Evolutionary conservation across 1,284 basidiomycete genomes (phyloP), one percentile per base, ranked within the genome.

Genomic region (Ceratobasidium theobromae): DNA sequence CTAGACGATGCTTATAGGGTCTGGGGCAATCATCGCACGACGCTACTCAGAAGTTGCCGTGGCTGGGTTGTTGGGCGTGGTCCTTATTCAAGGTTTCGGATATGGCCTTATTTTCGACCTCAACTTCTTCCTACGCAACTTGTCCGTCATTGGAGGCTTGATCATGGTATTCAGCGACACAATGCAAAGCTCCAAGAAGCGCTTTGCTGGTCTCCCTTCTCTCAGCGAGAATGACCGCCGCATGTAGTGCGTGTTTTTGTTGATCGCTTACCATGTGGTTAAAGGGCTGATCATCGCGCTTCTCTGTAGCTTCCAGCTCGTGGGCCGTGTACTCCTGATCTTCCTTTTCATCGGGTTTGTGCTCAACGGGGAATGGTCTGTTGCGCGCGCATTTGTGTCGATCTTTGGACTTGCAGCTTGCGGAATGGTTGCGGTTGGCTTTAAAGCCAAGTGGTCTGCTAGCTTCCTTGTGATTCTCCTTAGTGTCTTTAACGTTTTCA

Each of bases 341-440:
- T 98, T 99, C 88, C 86, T 99, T 53, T 99, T 99, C 85, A 82
- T 99, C 72, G 97, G 97, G 1, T 98, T 99, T 81, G 89, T 98
- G 72, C 81, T 99, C 75, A 94, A 96, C 75, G 95, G 95, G 65
- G 80, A 85, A 75, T 98, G 95, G 95, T 89, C 84, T 70, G 79
- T 97, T 70, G 84, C 83, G 23, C 91, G 95, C 69, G 83, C 95
- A 8, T 79, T 96, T 68, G 89, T 97, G 64, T 95, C 93, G 33
- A 80, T 97, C 70, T 76, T 96, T 70, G 93, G 93, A 66, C 82
- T 97, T 51, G 89, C 84, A n/a, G 95, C 96, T 1, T 98, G 96
- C 76, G 78, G 87, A 74, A 98, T 98, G 93, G 95, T 99, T 62
- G 97, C 95, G 9, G 85, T 99, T 69, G 97, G 97, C 53, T 99